Evolutionary conservation across 2,329 filamentous ascomycete genomes (phyloP), one percentile per base, ranked within the genome.

Genomic region (Neophaeococcomyces mojaviensis): DNA sequence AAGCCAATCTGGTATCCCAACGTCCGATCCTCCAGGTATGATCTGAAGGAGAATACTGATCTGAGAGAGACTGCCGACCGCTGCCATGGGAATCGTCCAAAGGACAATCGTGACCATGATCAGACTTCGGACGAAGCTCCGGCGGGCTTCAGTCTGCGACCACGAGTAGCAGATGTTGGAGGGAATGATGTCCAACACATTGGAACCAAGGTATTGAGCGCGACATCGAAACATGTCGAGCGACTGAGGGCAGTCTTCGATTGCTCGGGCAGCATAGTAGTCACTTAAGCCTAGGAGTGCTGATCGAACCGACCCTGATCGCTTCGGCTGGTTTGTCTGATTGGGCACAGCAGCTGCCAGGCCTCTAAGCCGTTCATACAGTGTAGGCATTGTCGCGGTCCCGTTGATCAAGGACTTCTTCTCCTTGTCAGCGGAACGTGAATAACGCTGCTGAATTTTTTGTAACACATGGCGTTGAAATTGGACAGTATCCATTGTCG

Each of bases 1-100:
- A 12, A 45, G 18, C 32, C 19, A 45, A 15, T 19, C 8, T 15
- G 43, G 43, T 16, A 36, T 22, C 4, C 19, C 16, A 13, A 19
- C n/a, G 13, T 15, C 5, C 6, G 20, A 10, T 18, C 30, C 12
- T 4, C 20, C 20, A 4, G 16, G 33, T 9, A 36, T 18, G 9
- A 45, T 15, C 18, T 36, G 35, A 13, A 45, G 20, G 4, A 30
- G 13, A 30, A 24, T 18, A 28, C 19, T 39, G 13, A 45, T 12
- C 24, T 45, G 33, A 38, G 43, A 45, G 16, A 45, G 26, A 24
- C 18, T 20, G 16, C 43, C 43, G 8, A n/a, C 30, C 15, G 32
- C 32, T 8, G 32, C 43, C 24, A 45, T 36, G 13, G 43, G 43
- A 18, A 45, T 19, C 18, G 43, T 39, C 43, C 43, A 45, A 18